Base-by-base conservation (phyloP, 345 rosid species). In the Citrus trifoliata region DNA sequence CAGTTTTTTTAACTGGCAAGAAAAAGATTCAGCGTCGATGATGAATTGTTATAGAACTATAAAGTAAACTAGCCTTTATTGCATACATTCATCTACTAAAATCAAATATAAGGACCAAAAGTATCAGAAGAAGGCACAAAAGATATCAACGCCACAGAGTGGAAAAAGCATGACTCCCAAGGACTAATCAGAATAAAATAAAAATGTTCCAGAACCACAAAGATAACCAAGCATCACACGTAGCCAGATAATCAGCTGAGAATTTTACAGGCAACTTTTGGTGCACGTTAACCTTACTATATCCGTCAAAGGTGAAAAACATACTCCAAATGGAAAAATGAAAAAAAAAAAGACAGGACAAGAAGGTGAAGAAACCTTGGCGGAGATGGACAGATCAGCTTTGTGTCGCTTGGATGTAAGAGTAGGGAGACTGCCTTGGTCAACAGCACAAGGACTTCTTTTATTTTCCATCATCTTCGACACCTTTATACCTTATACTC, bases 401-500 rank as follows among this genome's bases (percentile, higher is more conserved):
- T 92, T 96, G 46, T 90, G 98, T 35, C 96, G 90, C 81, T 96
- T 96, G 53, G 90, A 73, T 53, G 88, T 83, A 25, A 92, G 88
- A 75, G 90, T 78, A 69, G 87, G 81, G 82, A 90, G 78, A 66
- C 77, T 82, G 65, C 80, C 82, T 59, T 92, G 92, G 73, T 88
- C 98, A 10, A 93, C 81, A 80, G 95, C 81, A 75, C 89, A 96
- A 7, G 93, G 88, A 61, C 87, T 89, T 71, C 88, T 83, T 85
- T 96, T 93, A 84, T 90, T 86, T 86, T 96, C 94, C 88, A 93
- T 92, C 93, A 96, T 89, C 89, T 84, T 89, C 76, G 67, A 74
- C 0, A 69, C 80, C 16, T 82, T 76, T 80, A 85, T 73, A 67
- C 81, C 82, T 83, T 84, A 71, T 70, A 81, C 87, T 86, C 72